Conservation (phyloP, 257 asterid genomes). For the Lycium barbarum region DNA sequence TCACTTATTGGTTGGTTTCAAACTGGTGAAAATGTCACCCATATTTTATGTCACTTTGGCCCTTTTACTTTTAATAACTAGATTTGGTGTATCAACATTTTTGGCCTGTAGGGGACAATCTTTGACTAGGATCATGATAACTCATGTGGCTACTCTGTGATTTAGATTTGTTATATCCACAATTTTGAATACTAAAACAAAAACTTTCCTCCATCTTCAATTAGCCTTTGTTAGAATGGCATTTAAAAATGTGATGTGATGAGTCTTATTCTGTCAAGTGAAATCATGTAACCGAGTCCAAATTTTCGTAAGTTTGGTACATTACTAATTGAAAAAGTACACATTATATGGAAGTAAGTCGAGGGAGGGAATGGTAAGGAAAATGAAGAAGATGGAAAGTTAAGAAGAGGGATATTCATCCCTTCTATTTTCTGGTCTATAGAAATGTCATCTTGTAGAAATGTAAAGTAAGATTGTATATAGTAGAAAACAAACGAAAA, state of each 20-base stretch:
- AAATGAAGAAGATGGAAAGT: too few relatives aligned
- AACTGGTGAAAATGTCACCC: neutral
- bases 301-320: too few relatives aligned
- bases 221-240: neutral
- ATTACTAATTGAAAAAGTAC: too few relatives aligned
- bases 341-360: too few relatives aligned
- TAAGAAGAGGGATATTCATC: too few relatives aligned
- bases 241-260: constrained; percentile 17
- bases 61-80: neutral
- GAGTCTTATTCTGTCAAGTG: neutral
- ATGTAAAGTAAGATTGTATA: too few relatives aligned
- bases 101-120: constrained; percentile 15
- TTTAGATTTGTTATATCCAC: neutral
- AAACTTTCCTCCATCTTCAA: neutral
- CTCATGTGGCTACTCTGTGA: constrained; percentile 16
- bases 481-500: too few relatives aligned
- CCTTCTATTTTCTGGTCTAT: too few relatives aligned
- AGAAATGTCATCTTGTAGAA: too few relatives aligned
- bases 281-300: too few relatives aligned
- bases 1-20: neutral
- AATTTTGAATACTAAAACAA: neutral
- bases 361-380: too few relatives aligned
- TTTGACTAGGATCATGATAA: constrained; percentile 10
- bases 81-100: neutral
- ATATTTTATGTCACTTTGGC: neutral